phyloP scores from a whole-genome alignment of 2,329 filamentous ascomycete genomes.

The Paecilomyces sp. region DNA sequence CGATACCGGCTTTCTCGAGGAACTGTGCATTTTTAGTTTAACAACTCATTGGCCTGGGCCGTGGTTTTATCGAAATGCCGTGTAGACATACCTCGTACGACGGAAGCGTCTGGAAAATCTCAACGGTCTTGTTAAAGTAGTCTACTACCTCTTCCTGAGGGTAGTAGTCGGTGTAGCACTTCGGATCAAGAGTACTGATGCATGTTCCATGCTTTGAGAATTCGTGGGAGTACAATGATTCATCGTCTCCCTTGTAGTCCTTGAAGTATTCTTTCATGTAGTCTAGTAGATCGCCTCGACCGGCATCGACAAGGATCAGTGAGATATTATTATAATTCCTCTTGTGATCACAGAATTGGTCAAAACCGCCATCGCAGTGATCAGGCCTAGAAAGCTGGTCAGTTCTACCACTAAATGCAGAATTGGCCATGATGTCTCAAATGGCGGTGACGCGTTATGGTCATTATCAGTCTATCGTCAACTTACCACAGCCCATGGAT shows the following conservation, averaged over 20 bases:
- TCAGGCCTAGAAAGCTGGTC: slow-evolving; percentile 43
- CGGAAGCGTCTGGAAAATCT: slow-evolving; percentile 59
- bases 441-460: neutral
- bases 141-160: slow-evolving; percentile 59
- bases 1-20: slow-evolving; percentile 55
- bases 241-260: slow-evolving; percentile 56
- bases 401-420: neutral
- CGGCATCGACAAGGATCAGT: slow-evolving; percentile 50
- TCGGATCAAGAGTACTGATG: slow-evolving; percentile 59
- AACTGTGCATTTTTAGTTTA: slow-evolving; percentile 26
- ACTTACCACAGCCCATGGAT: slow-evolving; percentile 61
- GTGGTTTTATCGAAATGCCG: neutral
- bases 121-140: slow-evolving; percentile 61
- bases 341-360: slow-evolving; percentile 56
- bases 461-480: neutral
- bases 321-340: slow-evolving; percentile 61
- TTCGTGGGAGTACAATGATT: slow-evolving; percentile 66
- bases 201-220: slow-evolving; percentile 73
- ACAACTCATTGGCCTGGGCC: neutral
- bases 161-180: slow-evolving; percentile 58
- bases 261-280: slow-evolving; percentile 71
- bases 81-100: slow-evolving; percentile 48
- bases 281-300: slow-evolving; percentile 49
- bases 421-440: neutral
- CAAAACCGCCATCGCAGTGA: slow-evolving; percentile 63